Conservation (phyloP, 345 rosid genomes). For the Ceriops tagal region DNA sequence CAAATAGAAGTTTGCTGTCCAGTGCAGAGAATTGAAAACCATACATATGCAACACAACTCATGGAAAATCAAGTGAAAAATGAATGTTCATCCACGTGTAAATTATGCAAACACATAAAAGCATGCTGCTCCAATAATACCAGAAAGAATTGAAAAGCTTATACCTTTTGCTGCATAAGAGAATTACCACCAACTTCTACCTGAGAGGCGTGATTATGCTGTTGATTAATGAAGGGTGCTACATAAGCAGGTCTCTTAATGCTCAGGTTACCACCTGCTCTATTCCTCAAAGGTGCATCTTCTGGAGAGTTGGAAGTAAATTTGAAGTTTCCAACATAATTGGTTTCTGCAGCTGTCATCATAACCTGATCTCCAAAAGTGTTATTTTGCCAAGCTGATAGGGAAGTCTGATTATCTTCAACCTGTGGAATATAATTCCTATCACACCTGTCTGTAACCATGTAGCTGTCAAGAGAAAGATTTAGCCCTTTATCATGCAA, state of each 20-base stretch:
- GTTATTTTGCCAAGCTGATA: conserved; percentile 29
- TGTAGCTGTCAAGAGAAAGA: conserved; percentile 42
- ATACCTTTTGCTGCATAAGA: conserved; percentile 47
- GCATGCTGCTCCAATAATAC: neutral
- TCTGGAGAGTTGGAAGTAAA: conserved; percentile 34
- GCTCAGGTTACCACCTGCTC: conserved; percentile 31
- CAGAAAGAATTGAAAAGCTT: conserved; percentile 24
- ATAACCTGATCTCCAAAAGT: conserved; percentile 24
- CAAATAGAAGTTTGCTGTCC: too few relatives aligned
- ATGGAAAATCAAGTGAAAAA: neutral
- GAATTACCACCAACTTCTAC: conserved; percentile 34
- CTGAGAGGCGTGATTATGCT: conserved; percentile 29
- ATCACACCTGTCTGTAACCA: conserved; percentile 34
- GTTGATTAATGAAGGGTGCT: conserved; percentile 35
- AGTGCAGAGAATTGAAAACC: too few relatives aligned
- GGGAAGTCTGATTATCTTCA: conserved; percentile 22
- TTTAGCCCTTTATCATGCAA: conserved; percentile 37
- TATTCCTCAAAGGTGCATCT: conserved; percentile 31
- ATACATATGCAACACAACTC: too few relatives aligned
- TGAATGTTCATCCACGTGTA: neutral
- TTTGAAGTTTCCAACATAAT: conserved; percentile 28
- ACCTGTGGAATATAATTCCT: conserved; percentile 25
- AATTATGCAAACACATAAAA: conserved; percentile 3
- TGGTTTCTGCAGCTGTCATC: conserved; percentile 36
- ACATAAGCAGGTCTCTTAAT: conserved; percentile 21